phyloP scores from a whole-genome alignment of 2,329 filamentous ascomycete genomes.

The Microsporum ferrugineum region DNA sequence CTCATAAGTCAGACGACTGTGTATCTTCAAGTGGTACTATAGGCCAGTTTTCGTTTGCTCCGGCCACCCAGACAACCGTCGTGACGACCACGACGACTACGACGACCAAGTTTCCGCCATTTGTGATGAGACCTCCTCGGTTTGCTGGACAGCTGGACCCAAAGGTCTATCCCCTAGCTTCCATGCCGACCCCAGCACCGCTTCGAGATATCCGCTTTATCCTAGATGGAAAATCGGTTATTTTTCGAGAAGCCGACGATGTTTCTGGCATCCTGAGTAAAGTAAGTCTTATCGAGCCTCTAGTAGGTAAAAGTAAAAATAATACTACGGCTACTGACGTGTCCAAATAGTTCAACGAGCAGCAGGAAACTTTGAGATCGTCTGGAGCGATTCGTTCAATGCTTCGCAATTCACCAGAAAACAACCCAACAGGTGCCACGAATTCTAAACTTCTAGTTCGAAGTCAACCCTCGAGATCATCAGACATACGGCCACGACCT shows the following conservation, averaged over 20 bases:
- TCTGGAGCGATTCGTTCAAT: background rate
- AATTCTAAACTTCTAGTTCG: background rate
- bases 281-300: constrained; percentile 30
- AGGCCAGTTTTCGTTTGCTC: constrained; percentile 51
- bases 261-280: constrained; percentile 42
- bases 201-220: constrained; percentile 68
- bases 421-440: background rate
- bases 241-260: constrained; percentile 53
- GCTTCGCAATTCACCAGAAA: background rate
- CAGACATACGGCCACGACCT: constrained; percentile 6
- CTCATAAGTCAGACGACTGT: background rate
- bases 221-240: constrained; percentile 49
- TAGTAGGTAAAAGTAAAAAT: no score
- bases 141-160: constrained; percentile 63
- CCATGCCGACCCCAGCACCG: constrained; percentile 66
- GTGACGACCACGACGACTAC: constrained; percentile 90
- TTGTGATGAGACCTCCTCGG: constrained; percentile 63
- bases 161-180: constrained; percentile 81
- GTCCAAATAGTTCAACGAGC: background rate
- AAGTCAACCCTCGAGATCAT: background rate
- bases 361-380: background rate
- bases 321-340: background rate
- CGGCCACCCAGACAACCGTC: constrained; percentile 53
- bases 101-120: constrained; percentile 67
- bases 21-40: constrained; percentile 28